Percentiles rank a stretch among this genome's conserved stretches.
These are phyloP conservation scores for Cyathus striatus DNA, from an alignment of 768 basidiomycete genomes.

Conservation along the genomic window DNA sequence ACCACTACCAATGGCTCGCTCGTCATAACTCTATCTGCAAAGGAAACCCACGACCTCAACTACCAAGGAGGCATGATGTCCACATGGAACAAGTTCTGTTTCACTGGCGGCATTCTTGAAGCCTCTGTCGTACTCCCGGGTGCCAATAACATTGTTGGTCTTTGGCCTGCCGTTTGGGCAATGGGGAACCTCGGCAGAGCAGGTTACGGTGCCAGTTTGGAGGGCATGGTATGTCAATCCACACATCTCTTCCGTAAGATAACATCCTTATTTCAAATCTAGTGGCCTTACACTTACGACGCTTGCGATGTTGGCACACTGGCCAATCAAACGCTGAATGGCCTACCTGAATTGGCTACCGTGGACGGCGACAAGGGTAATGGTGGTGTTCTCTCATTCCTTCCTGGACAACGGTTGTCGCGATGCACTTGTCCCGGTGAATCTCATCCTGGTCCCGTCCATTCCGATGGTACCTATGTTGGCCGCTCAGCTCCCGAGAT, in stretches of 20 bases:
- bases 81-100: slow-evolving; percentile 90
- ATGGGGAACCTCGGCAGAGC: slow-evolving; percentile 85
- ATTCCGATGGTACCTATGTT: slow-evolving; percentile 70
- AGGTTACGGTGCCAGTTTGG: slow-evolving; percentile 82
- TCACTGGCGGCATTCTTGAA: slow-evolving; percentile 82
- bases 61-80: slow-evolving; percentile 70
- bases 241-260: background rate
- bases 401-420: slow-evolving; percentile 84
- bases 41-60: slow-evolving; percentile 62
- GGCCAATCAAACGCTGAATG: slow-evolving; percentile 75
- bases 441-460: slow-evolving; percentile 82
- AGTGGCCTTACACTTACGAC: slow-evolving; percentile 86
- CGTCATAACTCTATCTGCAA: slow-evolving; percentile 66
- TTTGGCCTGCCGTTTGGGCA: slow-evolving; percentile 82
- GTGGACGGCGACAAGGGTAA: slow-evolving; percentile 52
- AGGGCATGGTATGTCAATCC: slow-evolving; percentile 54
- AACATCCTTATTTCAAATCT: slow-evolving; percentile 1
- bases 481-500: slow-evolving; percentile 88
- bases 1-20: slow-evolving; percentile 72
- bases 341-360: slow-evolving; percentile 55
- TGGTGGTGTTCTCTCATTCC: slow-evolving; percentile 63
- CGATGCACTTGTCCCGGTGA: slow-evolving; percentile 86
- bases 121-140: slow-evolving; percentile 69
- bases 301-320: slow-evolving; percentile 92
- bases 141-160: slow-evolving; percentile 50